phyloP scores from a whole-genome alignment of 371 early-diverging fungal species.

The Haplosporangium sp. region DNA sequence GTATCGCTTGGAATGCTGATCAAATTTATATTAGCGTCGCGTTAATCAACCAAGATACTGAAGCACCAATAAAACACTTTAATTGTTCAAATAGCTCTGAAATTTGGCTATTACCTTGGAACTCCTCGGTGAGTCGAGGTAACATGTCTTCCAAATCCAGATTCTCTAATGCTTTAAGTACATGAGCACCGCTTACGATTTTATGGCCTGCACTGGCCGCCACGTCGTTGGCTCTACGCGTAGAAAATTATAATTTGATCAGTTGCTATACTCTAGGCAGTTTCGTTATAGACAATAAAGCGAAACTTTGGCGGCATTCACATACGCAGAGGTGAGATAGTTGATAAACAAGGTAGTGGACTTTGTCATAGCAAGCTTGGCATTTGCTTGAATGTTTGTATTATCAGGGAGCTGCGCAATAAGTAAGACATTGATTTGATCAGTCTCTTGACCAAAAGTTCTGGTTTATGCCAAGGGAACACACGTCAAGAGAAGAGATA shows the following conservation, averaged over 20 bases:
- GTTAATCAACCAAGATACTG: too few species aligned
- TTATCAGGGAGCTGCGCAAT: conserved; percentile 67
- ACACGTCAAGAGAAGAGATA: background rate
- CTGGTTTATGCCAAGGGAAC: too few species aligned
- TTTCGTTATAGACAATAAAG: background rate
- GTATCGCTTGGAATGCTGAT: conserved; percentile 41
- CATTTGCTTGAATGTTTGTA: conserved; percentile 70
- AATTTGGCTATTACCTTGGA: conserved; percentile 31
- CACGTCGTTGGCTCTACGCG: conserved; percentile 65
- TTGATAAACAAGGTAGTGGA: conserved; percentile 74
- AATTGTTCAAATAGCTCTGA: background rate
- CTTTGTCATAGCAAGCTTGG: conserved; percentile 69
- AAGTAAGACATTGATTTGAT: background rate
- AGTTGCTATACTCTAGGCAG: background rate
- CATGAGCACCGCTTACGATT: conserved; percentile 62
- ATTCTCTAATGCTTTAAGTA: conserved; percentile 69
- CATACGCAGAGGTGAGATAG: conserved; percentile 70
- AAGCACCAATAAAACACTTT: background rate
- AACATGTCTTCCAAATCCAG: conserved; percentile 65
- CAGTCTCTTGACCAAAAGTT: background rate
- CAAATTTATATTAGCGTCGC: background rate
- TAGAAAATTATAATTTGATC: background rate
- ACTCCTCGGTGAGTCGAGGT: conserved; percentile 51
- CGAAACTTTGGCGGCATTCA: background rate
- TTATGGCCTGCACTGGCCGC: conserved; percentile 64